Percentiles rank a stretch among this genome's conserved stretches.
phyloP scores from a whole-genome alignment of 2,329 filamentous ascomycete genomes.

The Fonsecaea nubica region DNA sequence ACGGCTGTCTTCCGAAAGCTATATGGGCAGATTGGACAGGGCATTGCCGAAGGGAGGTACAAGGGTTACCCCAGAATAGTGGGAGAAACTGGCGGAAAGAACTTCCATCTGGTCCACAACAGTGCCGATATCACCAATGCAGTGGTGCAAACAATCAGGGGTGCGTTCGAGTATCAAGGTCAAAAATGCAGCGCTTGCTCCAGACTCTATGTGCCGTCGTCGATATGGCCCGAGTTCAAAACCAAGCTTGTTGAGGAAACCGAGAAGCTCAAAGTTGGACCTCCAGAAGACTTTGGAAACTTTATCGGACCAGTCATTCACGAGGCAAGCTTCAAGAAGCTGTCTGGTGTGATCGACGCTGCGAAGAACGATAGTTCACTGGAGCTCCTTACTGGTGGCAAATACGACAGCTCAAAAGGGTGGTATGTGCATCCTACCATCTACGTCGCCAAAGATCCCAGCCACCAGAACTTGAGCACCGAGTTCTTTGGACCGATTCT shows the following conservation, averaged over 20 bases:
- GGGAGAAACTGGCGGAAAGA: constrained; percentile 85
- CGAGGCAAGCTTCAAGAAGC: constrained; percentile 75
- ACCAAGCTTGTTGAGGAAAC: constrained; percentile 68
- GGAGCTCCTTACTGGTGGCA: constrained; percentile 72
- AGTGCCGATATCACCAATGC: constrained; percentile 76
- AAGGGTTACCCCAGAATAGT: constrained; percentile 79
- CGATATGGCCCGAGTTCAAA: constrained; percentile 73
- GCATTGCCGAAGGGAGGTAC: constrained; percentile 79
- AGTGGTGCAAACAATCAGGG: constrained; percentile 75
- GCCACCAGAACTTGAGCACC: constrained; percentile 71
- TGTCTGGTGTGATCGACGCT: constrained; percentile 72
- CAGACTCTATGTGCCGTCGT: constrained; percentile 73
- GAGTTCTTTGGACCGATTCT: constrained; percentile 80
- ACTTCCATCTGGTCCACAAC: constrained; percentile 78
- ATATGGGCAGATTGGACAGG: constrained; percentile 80
- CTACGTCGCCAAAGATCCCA: constrained; percentile 71
- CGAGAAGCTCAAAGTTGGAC: constrained; percentile 69
- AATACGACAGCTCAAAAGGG: constrained; percentile 73
- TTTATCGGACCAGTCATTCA: constrained; percentile 85
- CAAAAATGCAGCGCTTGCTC: constrained; percentile 85
- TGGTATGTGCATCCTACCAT: constrained; percentile 80
- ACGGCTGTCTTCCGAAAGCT: constrained; percentile 83
- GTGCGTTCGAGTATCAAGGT: constrained; percentile 82
- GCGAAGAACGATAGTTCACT: constrained; percentile 73
- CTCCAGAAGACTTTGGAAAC: constrained; percentile 69